Evolutionary conservation across 2,329 filamentous ascomycete species (phyloP), one percentile per base, ranked within the genome.

Genomic region (Trichoderma afroharzianum): DNA sequence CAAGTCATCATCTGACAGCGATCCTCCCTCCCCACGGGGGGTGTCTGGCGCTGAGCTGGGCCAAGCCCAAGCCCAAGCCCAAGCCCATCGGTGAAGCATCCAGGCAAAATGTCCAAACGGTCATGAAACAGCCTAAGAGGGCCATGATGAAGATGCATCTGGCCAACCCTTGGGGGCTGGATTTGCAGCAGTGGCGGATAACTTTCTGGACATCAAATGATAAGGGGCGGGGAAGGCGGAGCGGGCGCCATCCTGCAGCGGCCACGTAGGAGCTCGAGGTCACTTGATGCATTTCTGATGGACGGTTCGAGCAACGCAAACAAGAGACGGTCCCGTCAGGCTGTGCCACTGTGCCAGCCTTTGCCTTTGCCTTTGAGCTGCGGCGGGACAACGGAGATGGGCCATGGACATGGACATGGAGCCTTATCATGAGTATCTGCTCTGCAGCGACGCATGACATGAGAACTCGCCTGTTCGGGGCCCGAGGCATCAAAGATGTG

Each of bases 221-320:
- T 50, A 63, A 58, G 66, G 63, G 70, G 63, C 63, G 63, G 64
- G 55, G 70, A 68, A 59, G 64, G 30, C 39, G 70, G 70, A 68
- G 70, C 70, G 55, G 70, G 70, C 69, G 58, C 63, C 70, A 71
- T 55, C 70, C 70, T 71, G 70, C 70, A 64, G 63, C 72, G 57
- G 73, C 73, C 73, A 74, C 73, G 73, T 74, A 73, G 58, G 47
- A 53, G 47, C 47, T 53, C 47, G 68, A 26, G 72, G 61, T 74
- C 72, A 74, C 73, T 74, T 73, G 73, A 63, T 53, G 47, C 47
- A 53, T 53, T 53, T 53, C 21, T 21, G n/a, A 53, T 53, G 47
- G 47, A 53, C 47, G 47, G 47, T 53, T 61, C 57, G 57, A 69
- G 55, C 36, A 69, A 53, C 59, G 61, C 36, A 63, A 62, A 68